A percentile compares a stretch with the other conserved stretches of the same genome.
Conservation (phyloP, 2,329 filamentous ascomycete genomes). For the Escovopsis sp. region DNA sequence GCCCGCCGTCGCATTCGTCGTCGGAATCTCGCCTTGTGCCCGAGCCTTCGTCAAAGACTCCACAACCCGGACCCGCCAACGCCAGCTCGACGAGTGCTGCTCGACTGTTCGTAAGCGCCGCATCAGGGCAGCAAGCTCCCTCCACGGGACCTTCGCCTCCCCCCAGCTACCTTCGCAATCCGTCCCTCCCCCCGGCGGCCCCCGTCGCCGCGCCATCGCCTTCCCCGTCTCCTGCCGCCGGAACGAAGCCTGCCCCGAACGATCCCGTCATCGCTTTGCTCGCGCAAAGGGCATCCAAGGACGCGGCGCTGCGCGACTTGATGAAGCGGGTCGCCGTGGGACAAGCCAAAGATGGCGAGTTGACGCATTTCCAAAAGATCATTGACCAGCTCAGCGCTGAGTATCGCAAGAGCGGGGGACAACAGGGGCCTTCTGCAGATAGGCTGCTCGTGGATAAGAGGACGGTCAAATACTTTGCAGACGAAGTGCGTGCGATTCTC, state of each 20-base stretch:
- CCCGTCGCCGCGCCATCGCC: not conserved
- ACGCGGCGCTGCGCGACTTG: slow-evolving; percentile 56
- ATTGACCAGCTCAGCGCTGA: slow-evolving; percentile 62
- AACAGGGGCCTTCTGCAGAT: slow-evolving; percentile 38
- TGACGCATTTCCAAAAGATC: slow-evolving; percentile 63
- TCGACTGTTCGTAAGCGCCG: slow-evolving; percentile 7
- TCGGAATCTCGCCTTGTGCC: slow-evolving; percentile 8
- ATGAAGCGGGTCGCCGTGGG: slow-evolving; percentile 76
- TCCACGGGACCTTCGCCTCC: slow-evolving; percentile 10
- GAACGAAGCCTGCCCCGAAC: slow-evolving; percentile 18
- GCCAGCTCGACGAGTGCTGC: slow-evolving; percentile 11
- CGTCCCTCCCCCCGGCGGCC: no score
- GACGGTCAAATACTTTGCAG: slow-evolving; percentile 44
- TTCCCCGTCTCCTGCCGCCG: slow-evolving; percentile 1
- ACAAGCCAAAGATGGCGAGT: slow-evolving; percentile 52
- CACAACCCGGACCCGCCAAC: slow-evolving; percentile 14
- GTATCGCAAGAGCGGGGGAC: slow-evolving; percentile 34
- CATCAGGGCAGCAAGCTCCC: slow-evolving; percentile 5
- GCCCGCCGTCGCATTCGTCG: slow-evolving; percentile 10
- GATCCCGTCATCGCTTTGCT: slow-evolving; percentile 72
- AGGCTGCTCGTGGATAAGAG: slow-evolving; percentile 37
- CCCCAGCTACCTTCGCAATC: not conserved
- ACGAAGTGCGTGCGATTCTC: slow-evolving; percentile 40
- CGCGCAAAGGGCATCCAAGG: slow-evolving; percentile 58
- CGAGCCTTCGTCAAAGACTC: slow-evolving; percentile 5